Evolutionary conservation across 768 basidiomycete genomes (phyloP).

Genomic region (Boletus fagicola): DNA sequence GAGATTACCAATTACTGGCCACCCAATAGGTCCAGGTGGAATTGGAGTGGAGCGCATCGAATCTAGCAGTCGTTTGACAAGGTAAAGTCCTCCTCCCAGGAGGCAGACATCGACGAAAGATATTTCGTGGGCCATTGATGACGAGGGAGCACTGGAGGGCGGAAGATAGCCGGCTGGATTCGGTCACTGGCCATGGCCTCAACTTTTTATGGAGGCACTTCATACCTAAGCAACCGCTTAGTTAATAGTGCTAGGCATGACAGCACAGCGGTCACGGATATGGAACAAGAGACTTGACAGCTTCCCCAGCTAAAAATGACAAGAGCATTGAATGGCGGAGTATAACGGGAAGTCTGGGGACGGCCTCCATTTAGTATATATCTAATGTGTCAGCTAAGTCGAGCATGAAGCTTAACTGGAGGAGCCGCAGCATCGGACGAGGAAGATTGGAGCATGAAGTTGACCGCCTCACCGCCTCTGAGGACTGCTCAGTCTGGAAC

Average conservation of each 20-base stretch:
- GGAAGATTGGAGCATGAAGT: background rate
- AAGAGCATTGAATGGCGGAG: too few species aligned
- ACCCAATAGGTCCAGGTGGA: constrained; percentile 25
- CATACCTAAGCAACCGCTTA: background rate
- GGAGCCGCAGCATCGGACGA: background rate
- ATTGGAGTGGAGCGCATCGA: background rate
- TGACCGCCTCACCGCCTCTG: background rate
- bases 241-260: background rate
- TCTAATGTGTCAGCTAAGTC: too few species aligned
- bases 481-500: too few species aligned
- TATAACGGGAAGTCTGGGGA: too few species aligned
- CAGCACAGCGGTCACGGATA: too few species aligned
- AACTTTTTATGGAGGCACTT: background rate
- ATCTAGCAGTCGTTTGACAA: background rate
- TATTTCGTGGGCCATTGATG: background rate
- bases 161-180: background rate
- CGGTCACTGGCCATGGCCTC: background rate
- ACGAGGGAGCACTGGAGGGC: background rate
- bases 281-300: too few species aligned
- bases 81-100: too few species aligned
- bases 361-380: background rate
- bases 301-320: too few species aligned
- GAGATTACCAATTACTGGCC: constrained; percentile 51
- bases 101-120: too few species aligned
- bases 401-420: background rate